These are phyloP conservation scores for Aspergillus sp. DNA, from an alignment of 2,329 filamentous ascomycete species.

Conservation along the genomic window DNA sequence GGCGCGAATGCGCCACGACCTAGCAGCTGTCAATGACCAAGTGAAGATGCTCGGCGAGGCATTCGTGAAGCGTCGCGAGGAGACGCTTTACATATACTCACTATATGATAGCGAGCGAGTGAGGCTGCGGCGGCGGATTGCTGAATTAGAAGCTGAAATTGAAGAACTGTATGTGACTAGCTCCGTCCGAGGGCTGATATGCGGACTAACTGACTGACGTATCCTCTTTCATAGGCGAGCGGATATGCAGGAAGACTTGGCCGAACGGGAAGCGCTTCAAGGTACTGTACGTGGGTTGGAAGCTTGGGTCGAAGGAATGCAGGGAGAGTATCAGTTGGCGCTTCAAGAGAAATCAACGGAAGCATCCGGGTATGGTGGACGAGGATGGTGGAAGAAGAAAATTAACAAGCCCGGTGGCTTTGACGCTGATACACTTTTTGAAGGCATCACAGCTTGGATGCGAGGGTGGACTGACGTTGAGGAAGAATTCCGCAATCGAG, in stretches of 20 bases:
- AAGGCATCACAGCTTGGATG: constrained; percentile 45
- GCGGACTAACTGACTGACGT: not conserved
- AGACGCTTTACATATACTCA: constrained; percentile 59
- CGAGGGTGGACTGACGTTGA: constrained; percentile 45
- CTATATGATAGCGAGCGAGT: constrained; percentile 60
- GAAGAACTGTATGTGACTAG: constrained; percentile 52
- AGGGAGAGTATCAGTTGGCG: constrained; percentile 21
- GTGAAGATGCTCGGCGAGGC: constrained; percentile 14
- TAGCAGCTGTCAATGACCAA: constrained; percentile 26
- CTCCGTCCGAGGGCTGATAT: not conserved
- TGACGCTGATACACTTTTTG: constrained; percentile 32
- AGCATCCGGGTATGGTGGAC: constrained; percentile 13
- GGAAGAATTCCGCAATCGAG: constrained; percentile 43
- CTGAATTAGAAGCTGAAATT: constrained; percentile 60
- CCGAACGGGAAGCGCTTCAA: constrained; percentile 36
- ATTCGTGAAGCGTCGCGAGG: constrained; percentile 22
- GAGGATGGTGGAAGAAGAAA: constrained; percentile 21
- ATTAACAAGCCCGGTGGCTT: constrained; percentile 18
- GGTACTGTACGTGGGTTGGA: constrained; percentile 38
- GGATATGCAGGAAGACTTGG: constrained; percentile 32
- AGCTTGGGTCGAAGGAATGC: constrained; percentile 31
- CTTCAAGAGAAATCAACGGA: constrained; percentile 1
- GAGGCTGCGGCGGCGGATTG: constrained; percentile 57
- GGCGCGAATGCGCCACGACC: constrained; percentile 9
- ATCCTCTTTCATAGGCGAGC: constrained; percentile 20